phyloP scores from a whole-genome alignment of 306 rosid species.

The Gastrolobium bilobum region DNA sequence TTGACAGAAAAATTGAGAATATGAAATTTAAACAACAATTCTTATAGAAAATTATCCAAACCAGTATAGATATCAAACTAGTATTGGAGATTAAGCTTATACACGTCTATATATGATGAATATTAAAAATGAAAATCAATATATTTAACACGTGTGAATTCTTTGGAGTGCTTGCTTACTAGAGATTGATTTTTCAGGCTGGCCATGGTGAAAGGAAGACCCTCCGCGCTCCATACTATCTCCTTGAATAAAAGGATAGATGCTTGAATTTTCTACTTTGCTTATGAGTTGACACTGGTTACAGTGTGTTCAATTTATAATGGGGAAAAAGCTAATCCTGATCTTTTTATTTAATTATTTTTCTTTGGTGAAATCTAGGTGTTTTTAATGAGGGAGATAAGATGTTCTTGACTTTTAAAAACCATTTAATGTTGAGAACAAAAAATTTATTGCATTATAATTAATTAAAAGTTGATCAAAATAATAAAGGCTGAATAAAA shows the following conservation, averaged over 20 bases:
- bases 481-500: too few species aligned
- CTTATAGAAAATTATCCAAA: too few species aligned
- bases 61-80: too few species aligned
- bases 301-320: neutral
- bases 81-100: too few species aligned
- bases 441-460: neutral
- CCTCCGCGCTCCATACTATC: slow-evolving; percentile 47
- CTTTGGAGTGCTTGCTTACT: slow-evolving; percentile 40
- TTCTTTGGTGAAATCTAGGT: neutral
- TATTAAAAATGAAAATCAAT: neutral
- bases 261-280: neutral
- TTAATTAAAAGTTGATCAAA: too few species aligned
- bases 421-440: neutral
- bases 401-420: neutral
- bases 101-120: too few species aligned
- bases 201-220: slow-evolving; percentile 28
- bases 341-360: too few species aligned
- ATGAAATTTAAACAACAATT: too few species aligned
- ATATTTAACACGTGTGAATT: neutral
- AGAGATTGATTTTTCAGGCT: slow-evolving; percentile 45
- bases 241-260: neutral
- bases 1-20: too few species aligned
- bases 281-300: slow-evolving; percentile 1
- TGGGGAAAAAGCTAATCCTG: neutral
- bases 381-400: neutral